phyloP scores from a whole-genome alignment of 371 early-diverging fungal genomes.

The Mortierella sp. region DNA sequence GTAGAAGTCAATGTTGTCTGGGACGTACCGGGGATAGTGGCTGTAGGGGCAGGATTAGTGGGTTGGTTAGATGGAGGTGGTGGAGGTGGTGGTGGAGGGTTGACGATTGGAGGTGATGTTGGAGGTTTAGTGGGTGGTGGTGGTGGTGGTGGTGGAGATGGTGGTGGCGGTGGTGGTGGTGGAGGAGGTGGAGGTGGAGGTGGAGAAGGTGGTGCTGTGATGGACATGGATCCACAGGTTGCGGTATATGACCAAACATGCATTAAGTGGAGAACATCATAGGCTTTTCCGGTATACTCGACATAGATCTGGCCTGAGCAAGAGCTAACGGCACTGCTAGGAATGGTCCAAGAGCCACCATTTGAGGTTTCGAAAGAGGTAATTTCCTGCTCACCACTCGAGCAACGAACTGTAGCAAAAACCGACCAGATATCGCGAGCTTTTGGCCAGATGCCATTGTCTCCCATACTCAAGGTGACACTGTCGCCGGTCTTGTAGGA shows the following conservation, averaged over 20 bases:
- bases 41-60: slow-evolving; percentile 3
- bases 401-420: slow-evolving; percentile 35
- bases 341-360: slow-evolving; percentile 38
- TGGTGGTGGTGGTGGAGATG: slow-evolving; percentile 20
- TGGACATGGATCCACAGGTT: slow-evolving; percentile 17
- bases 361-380: slow-evolving; percentile 16
- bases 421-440: slow-evolving; percentile 23
- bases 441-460: slow-evolving; percentile 44
- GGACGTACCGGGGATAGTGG: background rate
- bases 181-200: slow-evolving; percentile 31
- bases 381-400: slow-evolving; percentile 16
- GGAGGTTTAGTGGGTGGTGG: slow-evolving; percentile 8
- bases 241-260: slow-evolving; percentile 15
- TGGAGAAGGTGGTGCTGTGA: slow-evolving; percentile 25
- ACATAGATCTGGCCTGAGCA: slow-evolving; percentile 37
- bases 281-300: slow-evolving; percentile 21
- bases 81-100: slow-evolving; percentile 7
- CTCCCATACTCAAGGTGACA: slow-evolving; percentile 21
- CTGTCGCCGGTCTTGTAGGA: slow-evolving; percentile 21
- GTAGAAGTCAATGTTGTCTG: slow-evolving; percentile 2
- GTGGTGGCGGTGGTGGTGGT: slow-evolving; percentile 7
- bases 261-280: slow-evolving; percentile 16
- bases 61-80: slow-evolving; percentile 4
- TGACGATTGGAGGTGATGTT: background rate
- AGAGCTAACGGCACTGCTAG: slow-evolving; percentile 9